These are phyloP conservation scores for Jamesozyma lodderae DNA, from an alignment of 805 yeast species.

Conservation along the genomic window DNA sequence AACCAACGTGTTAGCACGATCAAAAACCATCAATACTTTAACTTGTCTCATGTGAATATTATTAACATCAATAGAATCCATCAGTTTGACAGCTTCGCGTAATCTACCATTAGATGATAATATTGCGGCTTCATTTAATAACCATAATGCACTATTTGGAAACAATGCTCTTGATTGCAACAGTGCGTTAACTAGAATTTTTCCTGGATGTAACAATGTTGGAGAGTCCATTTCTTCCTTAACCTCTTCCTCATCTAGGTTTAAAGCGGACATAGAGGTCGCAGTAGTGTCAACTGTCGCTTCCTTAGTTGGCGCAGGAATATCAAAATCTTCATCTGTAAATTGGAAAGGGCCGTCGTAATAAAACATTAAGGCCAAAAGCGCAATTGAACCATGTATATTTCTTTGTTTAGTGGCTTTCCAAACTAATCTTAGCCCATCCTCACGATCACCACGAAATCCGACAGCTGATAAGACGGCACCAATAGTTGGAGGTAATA, in stretches of 20 bases:
- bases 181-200: slow-evolving; percentile 44
- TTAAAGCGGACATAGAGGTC: slow-evolving; percentile 1
- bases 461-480: slow-evolving; percentile 86
- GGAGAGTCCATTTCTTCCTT: slow-evolving; percentile 34
- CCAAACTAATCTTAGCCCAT: slow-evolving; percentile 83
- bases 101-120: slow-evolving; percentile 68
- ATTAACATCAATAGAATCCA: slow-evolving; percentile 51
- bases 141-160: slow-evolving; percentile 86
- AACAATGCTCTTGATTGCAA: slow-evolving; percentile 60
- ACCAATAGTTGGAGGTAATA: slow-evolving; percentile 88
- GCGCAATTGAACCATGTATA: slow-evolving; percentile 86
- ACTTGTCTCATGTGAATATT: slow-evolving; percentile 82
- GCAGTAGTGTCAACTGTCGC: not conserved
- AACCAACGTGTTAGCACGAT: slow-evolving; percentile 67
- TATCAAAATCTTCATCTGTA: slow-evolving; percentile 71
- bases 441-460: slow-evolving; percentile 77
- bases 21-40: slow-evolving; percentile 77
- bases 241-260: slow-evolving; percentile 32
- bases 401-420: slow-evolving; percentile 72
- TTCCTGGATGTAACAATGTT: slow-evolving; percentile 47
- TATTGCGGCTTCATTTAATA: slow-evolving; percentile 80
- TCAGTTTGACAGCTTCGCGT: slow-evolving; percentile 53
- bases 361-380: slow-evolving; percentile 71
- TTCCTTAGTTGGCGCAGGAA: slow-evolving; percentile 33
- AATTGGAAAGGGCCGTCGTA: slow-evolving; percentile 96